Conservation (phyloP, 208 protist species). For the Strigomonas oncopelti region DNA sequence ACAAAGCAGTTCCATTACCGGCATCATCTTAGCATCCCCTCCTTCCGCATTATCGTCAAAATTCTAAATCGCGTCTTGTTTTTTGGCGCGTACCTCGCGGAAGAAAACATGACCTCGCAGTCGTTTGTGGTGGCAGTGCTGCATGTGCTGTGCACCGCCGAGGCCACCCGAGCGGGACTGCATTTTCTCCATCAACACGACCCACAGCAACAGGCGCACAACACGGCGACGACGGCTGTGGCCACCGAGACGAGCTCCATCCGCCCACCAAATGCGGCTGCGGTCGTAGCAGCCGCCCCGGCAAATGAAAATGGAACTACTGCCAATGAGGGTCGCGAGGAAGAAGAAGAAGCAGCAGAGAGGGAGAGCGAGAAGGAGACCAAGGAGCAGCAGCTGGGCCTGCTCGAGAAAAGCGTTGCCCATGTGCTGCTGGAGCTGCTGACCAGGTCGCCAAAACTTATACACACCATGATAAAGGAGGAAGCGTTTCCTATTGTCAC, state of each 20-base stretch:
- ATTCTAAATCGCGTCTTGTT: conserved; percentile 21
- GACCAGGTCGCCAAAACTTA: background rate
- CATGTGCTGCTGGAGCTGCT: background rate
- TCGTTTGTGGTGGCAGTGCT: conserved; percentile 16
- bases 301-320: too few species aligned
- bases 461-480: background rate
- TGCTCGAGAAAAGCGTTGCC: background rate
- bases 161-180: background rate
- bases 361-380: background rate
- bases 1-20: background rate
- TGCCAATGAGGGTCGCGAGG: background rate
- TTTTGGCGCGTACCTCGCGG: conserved; percentile 34
- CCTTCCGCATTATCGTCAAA: background rate
- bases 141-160: conserved; percentile 1
- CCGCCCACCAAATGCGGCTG: background rate
- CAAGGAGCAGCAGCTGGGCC: background rate
- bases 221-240: too few species aligned
- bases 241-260: too few species aligned
- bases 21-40: too few species aligned
- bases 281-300: too few species aligned
- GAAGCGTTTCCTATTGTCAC: background rate
- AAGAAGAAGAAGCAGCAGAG: conserved; percentile 8
- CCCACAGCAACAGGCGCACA: background rate
- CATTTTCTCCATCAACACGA: background rate
- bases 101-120: conserved; percentile 22